These are phyloP conservation scores for Scheffersomyces amazonensis DNA, from an alignment of 805 yeast genomes.

Conservation along the genomic window DNA sequence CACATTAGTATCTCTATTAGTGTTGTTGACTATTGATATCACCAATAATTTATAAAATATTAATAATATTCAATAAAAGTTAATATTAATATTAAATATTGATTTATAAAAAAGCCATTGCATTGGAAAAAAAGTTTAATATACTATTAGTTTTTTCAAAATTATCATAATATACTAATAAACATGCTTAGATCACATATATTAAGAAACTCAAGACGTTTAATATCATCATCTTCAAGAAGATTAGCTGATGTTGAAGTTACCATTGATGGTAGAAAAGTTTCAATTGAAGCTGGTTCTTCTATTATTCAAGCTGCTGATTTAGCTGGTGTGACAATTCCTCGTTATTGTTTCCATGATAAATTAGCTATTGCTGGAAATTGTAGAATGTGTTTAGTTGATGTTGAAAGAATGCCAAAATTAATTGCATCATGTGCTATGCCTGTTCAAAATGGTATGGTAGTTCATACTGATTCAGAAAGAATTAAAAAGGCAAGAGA, in stretches of 20 bases:
- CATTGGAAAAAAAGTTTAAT: too few relatives aligned
- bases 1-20: too few relatives aligned
- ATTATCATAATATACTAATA: too few relatives aligned
- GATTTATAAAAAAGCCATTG: too few relatives aligned
- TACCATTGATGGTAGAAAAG: conserved; percentile 68
- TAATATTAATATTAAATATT: too few relatives aligned
- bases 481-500: conserved; percentile 81
- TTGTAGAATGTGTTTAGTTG: conserved; percentile 91
- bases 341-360: conserved; percentile 90
- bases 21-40: too few relatives aligned
- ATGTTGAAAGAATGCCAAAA: conserved; percentile 85
- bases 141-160: too few relatives aligned
- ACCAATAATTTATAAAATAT: too few relatives aligned
- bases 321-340: conserved; percentile 83
- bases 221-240: conserved; percentile 15
- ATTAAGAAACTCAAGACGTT: conserved; percentile 20
- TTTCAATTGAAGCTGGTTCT: conserved; percentile 79
- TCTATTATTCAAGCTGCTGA: conserved; percentile 90
- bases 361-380: conserved; percentile 88
- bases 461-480: conserved; percentile 74
- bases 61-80: too few relatives aligned
- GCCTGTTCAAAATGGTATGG: conserved; percentile 91
- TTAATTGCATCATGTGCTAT: conserved; percentile 88
- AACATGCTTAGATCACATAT: conserved; percentile 15
- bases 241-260: conserved; percentile 53